phyloP scores from a whole-genome alignment of 164 flowering plant genomes.

The Magnolia officinalis region DNA sequence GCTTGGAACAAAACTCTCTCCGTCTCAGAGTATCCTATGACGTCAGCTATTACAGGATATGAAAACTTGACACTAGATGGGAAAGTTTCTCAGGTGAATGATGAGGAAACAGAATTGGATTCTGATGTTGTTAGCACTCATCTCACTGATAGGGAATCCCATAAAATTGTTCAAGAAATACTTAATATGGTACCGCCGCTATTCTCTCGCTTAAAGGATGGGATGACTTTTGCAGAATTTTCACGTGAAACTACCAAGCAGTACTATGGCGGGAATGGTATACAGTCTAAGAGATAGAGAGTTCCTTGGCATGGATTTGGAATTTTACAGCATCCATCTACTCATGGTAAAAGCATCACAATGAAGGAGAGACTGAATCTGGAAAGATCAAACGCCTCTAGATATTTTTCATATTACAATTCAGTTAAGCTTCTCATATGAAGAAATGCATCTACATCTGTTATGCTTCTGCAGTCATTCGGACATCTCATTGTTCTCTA shows the following conservation, averaged over 20 bases:
- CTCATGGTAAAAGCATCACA: not conserved
- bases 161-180: constrained; percentile 33
- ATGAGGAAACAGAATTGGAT: constrained; percentile 11
- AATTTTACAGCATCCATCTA: no score
- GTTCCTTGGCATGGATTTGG: not conserved
- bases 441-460: constrained; percentile 5
- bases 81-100: not conserved
- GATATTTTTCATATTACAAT: not conserved
- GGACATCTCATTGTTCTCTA: not conserved
- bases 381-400: not conserved
- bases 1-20: constrained; percentile 71
- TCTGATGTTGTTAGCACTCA: constrained; percentile 2
- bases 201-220: constrained; percentile 66
- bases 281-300: constrained; percentile 56
- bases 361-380: not conserved
- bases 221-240: constrained; percentile 94
- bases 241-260: constrained; percentile 76
- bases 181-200: constrained; percentile 64
- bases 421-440: constrained; percentile 7
- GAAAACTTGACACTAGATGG: constrained; percentile 10
- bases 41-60: not conserved
- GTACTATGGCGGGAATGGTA: constrained; percentile 80
- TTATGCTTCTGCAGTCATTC: not conserved
- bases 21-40: constrained; percentile 30
- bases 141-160: constrained; percentile 6